These are phyloP conservation scores for Byssochlamys sp. DNA, from an alignment of 2,329 filamentous ascomycete species.

Conservation along the genomic window DNA sequence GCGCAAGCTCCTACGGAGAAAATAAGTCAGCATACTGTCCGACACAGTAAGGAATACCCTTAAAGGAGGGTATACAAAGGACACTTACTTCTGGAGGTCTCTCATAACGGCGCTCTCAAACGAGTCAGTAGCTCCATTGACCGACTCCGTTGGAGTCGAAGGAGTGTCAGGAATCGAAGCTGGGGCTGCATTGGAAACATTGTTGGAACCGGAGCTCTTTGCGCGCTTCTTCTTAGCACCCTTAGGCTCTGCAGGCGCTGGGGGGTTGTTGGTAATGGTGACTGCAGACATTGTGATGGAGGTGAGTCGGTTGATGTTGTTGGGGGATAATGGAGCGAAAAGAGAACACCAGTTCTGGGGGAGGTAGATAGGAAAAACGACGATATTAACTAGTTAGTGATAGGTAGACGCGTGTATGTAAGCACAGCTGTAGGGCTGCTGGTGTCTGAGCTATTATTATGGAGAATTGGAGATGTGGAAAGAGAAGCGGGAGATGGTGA, in stretches of 20 bases:
- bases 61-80: not conserved
- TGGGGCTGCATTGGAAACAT: conserved; percentile 29
- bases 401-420: conserved; percentile 3
- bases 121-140: conserved; percentile 50
- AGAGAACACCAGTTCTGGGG: not conserved
- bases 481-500: conserved; percentile 2
- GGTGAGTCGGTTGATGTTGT: conserved; percentile 1
- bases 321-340: not conserved
- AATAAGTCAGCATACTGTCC: conserved; percentile 11
- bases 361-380: conserved; percentile 8
- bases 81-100: conserved; percentile 75
- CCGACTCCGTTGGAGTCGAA: conserved; percentile 30
- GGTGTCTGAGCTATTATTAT: conserved; percentile 7
- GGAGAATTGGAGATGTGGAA: conserved; percentile 2
- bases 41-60: conserved; percentile 8
- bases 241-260: conserved; percentile 54
- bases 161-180: conserved; percentile 17
- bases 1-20: conserved; percentile 62
- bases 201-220: conserved; percentile 36
- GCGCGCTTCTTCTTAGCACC: conserved; percentile 56
- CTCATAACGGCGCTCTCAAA: conserved; percentile 71
- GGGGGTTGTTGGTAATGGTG: conserved; percentile 53
- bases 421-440: conserved; percentile 3
- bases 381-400: not conserved
- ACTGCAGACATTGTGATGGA: conserved; percentile 51